These are phyloP conservation scores for Cordyceps javanica DNA, from an alignment of 2,329 filamentous ascomycete species.

Conservation along the genomic window DNA sequence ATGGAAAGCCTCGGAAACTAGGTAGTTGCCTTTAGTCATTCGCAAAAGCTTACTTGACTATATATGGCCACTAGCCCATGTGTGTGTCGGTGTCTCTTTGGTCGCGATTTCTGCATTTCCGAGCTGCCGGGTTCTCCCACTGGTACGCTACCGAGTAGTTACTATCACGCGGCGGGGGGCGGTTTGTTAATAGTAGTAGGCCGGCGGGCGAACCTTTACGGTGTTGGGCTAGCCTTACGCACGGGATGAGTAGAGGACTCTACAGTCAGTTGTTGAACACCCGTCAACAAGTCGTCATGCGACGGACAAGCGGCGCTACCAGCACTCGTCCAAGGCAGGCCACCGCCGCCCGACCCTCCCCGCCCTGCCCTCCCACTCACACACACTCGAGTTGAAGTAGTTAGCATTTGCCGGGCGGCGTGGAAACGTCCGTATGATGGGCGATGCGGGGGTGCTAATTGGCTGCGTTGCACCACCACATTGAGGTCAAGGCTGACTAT, in stretches of 20 bases:
- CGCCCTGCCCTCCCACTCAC: not conserved
- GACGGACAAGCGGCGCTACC: not conserved
- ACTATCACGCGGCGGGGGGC: not conserved
- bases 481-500: not conserved
- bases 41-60: not conserved
- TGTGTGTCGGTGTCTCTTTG: not conserved
- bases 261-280: not conserved
- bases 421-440: not conserved
- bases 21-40: not conserved
- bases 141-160: not conserved
- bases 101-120: not conserved
- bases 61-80: not conserved
- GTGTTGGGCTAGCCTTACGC: not conserved
- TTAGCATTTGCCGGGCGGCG: not conserved
- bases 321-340: not conserved
- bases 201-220: not conserved
- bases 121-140: not conserved
- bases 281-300: conserved; percentile 1
- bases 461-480: not conserved
- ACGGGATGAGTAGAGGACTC: not conserved
- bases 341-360: not conserved
- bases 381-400: not conserved
- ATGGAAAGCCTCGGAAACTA: not conserved
- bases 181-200: not conserved
- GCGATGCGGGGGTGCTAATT: not conserved